phyloP scores from a whole-genome alignment of 768 basidiomycete species.

The Floccularia luteovirens region DNA sequence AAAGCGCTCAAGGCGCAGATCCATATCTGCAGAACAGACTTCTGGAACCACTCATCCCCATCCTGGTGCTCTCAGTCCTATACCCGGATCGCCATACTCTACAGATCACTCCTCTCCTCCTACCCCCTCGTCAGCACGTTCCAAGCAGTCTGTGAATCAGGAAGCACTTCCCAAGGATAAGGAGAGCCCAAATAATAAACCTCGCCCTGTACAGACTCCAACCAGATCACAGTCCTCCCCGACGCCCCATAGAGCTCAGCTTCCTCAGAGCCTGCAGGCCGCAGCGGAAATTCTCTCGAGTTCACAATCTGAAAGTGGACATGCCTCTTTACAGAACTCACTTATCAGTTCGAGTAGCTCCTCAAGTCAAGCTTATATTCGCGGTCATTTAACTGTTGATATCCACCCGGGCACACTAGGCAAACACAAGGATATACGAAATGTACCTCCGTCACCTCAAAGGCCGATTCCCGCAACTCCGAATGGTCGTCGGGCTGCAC shows the following conservation, averaged over 20 bases:
- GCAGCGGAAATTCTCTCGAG: slow-evolving; percentile 57
- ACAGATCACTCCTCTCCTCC: slow-evolving; percentile 56
- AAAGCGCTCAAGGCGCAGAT: slow-evolving; percentile 17
- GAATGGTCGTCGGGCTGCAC: slow-evolving; percentile 16
- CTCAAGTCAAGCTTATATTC: slow-evolving; percentile 14
- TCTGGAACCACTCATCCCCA: too few relatives aligned
- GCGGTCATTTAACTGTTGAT: slow-evolving; percentile 12
- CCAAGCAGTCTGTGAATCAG: slow-evolving; percentile 1
- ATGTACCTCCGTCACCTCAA: slow-evolving; percentile 33
- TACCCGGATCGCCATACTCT: slow-evolving; percentile 61
- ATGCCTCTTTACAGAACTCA: slow-evolving; percentile 17
- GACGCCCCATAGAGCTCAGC: slow-evolving; percentile 44
- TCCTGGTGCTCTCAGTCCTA: slow-evolving; percentile 43
- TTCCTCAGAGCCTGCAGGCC: slow-evolving; percentile 66
- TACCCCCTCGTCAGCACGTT: slow-evolving; percentile 30
- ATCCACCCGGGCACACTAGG: slow-evolving; percentile 19
- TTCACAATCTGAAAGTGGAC: slow-evolving; percentile 33
- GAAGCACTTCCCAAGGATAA: slow-evolving; percentile 19
- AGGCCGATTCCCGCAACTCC: slow-evolving; percentile 34
- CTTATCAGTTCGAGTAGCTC: too few relatives aligned
- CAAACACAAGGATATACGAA: slow-evolving; percentile 15
- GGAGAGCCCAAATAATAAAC: slow-evolving; percentile 23
- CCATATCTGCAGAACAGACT: slow-evolving; percentile 20
- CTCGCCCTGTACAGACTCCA: slow-evolving; percentile 25
- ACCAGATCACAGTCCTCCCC: slow-evolving; percentile 46